Conservation (phyloP, 164 flowering plant genomes). For the Aristolochia contorta region DNA sequence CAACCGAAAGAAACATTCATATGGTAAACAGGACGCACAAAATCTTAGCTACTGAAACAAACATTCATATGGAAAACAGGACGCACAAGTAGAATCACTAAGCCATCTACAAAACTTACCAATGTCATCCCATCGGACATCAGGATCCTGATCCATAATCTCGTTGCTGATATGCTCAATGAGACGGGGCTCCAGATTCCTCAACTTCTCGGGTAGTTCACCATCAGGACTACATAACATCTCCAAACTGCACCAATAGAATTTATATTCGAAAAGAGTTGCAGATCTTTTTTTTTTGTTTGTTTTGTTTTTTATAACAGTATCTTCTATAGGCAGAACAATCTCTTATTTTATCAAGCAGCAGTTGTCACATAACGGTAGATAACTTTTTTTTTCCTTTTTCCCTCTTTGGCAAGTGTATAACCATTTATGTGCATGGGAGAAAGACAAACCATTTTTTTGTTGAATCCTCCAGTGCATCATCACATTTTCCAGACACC, state of each 20-base stretch:
- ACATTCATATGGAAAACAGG: conserved; percentile 1
- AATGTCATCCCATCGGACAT: conserved; percentile 97
- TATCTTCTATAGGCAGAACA: neutral
- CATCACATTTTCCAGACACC: conserved; percentile 57
- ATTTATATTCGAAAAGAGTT: neutral
- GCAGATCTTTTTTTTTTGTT: neutral
- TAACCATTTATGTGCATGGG: neutral
- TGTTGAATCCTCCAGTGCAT: conserved; percentile 73
- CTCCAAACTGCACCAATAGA: conserved; percentile 49
- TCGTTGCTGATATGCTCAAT: conserved; percentile 97
- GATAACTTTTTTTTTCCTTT: neutral
- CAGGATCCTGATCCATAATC: conserved; percentile 94
- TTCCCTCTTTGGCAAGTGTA: neutral
- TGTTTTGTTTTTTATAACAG: neutral
- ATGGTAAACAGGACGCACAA: conserved; percentile 1
- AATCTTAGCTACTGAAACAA: conserved; percentile 3
- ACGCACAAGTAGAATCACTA: neutral
- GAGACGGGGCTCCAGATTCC: conserved; percentile 94
- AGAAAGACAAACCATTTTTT: conserved; percentile 59
- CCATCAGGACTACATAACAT: conserved; percentile 94
- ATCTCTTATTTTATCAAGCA: neutral
- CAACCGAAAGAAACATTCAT: conserved; percentile 4
- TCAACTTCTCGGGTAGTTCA: conserved; percentile 92
- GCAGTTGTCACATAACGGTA: neutral
- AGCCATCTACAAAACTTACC: conserved; percentile 34